Evolutionary conservation across 1,139 yeast genomes (phyloP).

Genomic region (Geotrichum australiense): DNA sequence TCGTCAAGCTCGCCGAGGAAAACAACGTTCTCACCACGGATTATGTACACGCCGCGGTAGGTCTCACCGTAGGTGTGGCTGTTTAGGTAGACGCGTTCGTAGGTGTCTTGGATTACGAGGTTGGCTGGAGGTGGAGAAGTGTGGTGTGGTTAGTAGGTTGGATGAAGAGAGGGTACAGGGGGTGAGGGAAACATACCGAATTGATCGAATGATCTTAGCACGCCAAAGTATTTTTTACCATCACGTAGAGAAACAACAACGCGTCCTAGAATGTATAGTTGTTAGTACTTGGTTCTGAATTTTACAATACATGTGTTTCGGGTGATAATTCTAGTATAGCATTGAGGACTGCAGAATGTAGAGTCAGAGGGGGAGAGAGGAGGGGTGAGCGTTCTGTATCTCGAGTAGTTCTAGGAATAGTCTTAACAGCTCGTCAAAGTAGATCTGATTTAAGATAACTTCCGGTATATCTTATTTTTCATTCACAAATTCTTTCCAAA

Average conservation of each 20-base stretch:
- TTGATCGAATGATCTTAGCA: slow-evolving; percentile 91
- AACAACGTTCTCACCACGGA: slow-evolving; percentile 97
- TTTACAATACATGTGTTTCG: too few species aligned
- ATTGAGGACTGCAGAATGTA: too few species aligned
- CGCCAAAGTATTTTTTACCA: slow-evolving; percentile 84
- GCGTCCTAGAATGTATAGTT: slow-evolving; percentile 37
- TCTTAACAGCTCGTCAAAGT: too few species aligned
- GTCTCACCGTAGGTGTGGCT: slow-evolving; percentile 61
- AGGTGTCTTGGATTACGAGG: slow-evolving; percentile 82
- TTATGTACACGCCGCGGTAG: slow-evolving; percentile 72
- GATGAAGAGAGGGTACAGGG: neutral
- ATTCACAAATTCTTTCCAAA: too few species aligned
- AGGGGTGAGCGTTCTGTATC: too few species aligned
- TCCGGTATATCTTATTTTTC: too few species aligned
- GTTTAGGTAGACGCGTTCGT: slow-evolving; percentile 72
- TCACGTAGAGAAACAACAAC: slow-evolving; percentile 83
- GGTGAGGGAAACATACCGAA: slow-evolving; percentile 40
- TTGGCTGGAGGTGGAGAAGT: slow-evolving; percentile 44
- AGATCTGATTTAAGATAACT: too few species aligned
- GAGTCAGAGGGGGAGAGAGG: too few species aligned
- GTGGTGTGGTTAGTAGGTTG: slow-evolving; percentile 1
- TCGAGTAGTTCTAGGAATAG: too few species aligned
- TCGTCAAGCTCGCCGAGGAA: slow-evolving; percentile 92
- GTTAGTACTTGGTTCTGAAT: too few species aligned
- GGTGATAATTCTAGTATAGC: too few species aligned